Conservation (phyloP, 768 basidiomycete species). For the Chalciporus sphaerocephalus region DNA sequence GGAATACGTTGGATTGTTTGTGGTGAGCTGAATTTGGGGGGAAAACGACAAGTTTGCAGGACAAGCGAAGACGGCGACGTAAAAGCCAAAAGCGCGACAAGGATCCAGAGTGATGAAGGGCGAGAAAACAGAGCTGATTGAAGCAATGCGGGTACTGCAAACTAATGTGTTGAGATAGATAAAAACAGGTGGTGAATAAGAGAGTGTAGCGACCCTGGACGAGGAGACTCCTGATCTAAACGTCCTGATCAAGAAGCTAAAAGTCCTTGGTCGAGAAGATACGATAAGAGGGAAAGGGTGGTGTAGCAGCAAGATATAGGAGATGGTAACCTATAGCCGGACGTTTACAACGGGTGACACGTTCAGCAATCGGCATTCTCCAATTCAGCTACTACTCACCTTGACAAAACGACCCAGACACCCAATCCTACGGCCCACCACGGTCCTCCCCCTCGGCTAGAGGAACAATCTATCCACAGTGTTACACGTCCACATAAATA, state of each 20-base stretch:
- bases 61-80: constrained; percentile 23
- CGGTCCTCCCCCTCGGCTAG: constrained; percentile 14
- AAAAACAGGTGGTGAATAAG: constrained; percentile 20
- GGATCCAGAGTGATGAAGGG: constrained; percentile 10
- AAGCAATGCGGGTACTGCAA: constrained; percentile 23
- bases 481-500: constrained; percentile 75
- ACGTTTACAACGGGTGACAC: constrained; percentile 9
- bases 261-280: constrained; percentile 15
- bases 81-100: constrained; percentile 19
- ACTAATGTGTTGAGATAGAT: constrained; percentile 24
- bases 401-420: constrained; percentile 16
- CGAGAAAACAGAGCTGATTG: constrained; percentile 16
- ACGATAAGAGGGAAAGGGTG: constrained; percentile 5
- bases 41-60: constrained; percentile 15
- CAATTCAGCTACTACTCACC: constrained; percentile 29
- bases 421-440: constrained; percentile 15
- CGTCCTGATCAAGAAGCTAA: constrained; percentile 13
- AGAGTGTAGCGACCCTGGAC: constrained; percentile 13
- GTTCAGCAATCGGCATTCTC: constrained; percentile 19
- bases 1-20: constrained; percentile 22
- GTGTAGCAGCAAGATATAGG: constrained; percentile 4
- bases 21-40: constrained; percentile 10
- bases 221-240: constrained; percentile 18
- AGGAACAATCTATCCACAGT: constrained; percentile 25
- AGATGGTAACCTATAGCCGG: constrained; percentile 16